Conservation (phyloP, 2,329 filamentous ascomycete genomes). For the Ophiostoma angusticollis region DNA sequence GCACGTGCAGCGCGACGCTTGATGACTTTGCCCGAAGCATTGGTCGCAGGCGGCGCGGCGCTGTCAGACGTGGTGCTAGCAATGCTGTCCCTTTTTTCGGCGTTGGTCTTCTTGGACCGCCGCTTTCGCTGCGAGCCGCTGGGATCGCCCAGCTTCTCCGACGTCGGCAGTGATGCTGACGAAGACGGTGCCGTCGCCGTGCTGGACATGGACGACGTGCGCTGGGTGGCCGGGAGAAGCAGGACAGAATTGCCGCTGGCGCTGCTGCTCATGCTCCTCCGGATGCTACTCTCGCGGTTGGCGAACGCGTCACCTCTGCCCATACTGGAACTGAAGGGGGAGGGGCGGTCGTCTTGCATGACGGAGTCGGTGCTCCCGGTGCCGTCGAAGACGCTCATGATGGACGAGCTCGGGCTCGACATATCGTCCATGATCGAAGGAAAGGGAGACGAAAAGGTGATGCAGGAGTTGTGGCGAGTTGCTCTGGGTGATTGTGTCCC, state of each 20-base stretch:
- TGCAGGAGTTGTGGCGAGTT: no score
- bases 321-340: conserved; percentile 10
- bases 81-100: conserved; percentile 10
- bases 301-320: not conserved
- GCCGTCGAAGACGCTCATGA: conserved; percentile 13
- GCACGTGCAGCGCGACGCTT: conserved; percentile 86
- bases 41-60: conserved; percentile 18
- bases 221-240: conserved; percentile 7
- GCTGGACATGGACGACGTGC: not conserved
- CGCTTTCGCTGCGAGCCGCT: conserved; percentile 10
- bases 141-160: not conserved
- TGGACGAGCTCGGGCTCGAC: conserved; percentile 13
- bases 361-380: conserved; percentile 6
- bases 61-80: conserved; percentile 7
- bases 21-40: conserved; percentile 33
- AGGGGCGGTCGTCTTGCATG: conserved; percentile 11
- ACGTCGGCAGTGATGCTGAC: not conserved
- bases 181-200: not conserved
- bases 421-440: conserved; percentile 13
- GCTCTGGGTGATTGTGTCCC: no score
- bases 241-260: not conserved
- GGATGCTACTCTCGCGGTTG: conserved; percentile 5
- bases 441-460: no score
- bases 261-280: conserved; percentile 9
- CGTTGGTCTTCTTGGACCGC: conserved; percentile 10